phyloP scores from a whole-genome alignment of 768 basidiomycete genomes.

The Phlegmacium glaucopus region DNA sequence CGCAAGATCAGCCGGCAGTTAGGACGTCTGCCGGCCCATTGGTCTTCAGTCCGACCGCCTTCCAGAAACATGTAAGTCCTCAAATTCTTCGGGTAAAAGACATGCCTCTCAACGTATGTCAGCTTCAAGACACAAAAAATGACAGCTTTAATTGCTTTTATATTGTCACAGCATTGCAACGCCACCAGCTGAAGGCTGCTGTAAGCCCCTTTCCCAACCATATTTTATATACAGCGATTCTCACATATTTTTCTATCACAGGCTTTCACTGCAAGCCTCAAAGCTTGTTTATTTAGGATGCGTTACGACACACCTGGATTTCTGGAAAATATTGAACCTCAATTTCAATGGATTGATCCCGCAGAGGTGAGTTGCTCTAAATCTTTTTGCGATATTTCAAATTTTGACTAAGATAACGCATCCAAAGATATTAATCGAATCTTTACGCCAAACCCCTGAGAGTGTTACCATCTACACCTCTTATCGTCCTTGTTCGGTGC shows the following conservation, averaged over 20 bases:
- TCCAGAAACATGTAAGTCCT: constrained; percentile 2
- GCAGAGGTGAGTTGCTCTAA: constrained; percentile 39
- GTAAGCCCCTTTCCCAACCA: constrained; percentile 27
- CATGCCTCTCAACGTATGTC: neutral
- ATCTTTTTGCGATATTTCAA: neutral
- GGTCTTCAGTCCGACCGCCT: neutral
- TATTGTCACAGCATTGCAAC: constrained; percentile 19
- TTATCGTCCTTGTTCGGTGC: constrained; percentile 33
- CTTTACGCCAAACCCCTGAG: neutral
- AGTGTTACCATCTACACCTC: constrained; percentile 36
- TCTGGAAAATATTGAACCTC: constrained; percentile 30
- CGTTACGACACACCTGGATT: constrained; percentile 35
- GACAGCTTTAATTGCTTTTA: constrained; percentile 21
- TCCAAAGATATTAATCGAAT: no score
- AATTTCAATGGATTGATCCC: constrained; percentile 49
- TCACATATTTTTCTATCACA: constrained; percentile 15
- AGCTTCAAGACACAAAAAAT: constrained; percentile 15
- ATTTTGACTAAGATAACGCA: no score
- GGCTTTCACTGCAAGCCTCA: constrained; percentile 37
- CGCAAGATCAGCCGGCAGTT: neutral
- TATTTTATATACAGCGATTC: constrained; percentile 2
- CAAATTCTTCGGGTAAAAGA: no score
- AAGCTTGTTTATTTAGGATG: constrained; percentile 32
- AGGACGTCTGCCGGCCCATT: neutral
- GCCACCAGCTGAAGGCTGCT: constrained; percentile 32